Base-by-base conservation (phyloP, 2,329 filamentous ascomycete genomes). In the Camillea tinctor region DNA sequence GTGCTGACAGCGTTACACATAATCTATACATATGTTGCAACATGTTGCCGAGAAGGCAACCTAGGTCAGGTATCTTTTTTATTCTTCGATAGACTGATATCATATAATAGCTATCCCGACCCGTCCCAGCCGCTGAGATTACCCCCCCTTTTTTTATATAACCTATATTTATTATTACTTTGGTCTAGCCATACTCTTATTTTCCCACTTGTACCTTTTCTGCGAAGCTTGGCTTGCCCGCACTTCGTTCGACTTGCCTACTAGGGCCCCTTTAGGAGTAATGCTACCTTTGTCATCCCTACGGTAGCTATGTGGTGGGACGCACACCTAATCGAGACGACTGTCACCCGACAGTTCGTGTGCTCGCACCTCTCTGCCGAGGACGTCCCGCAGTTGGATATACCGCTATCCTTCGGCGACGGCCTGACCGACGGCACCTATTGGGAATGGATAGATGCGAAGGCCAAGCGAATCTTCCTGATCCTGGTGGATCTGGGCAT, bases 401-500 rank as follows among this genome's bases (percentile, higher is more conserved):
- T 79, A 49, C 85, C 85, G 8, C 77, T 91, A 52, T 84, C 80
- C 13, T 92, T 91, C 72, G 89, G 89, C 26, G 87, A 87, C 67
- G 85, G 85, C 58, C 74, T 85, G 59, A 92, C 89, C 3, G 86
- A 91, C 72, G 84, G 88, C 63, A 92, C 89, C 1, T 93, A 93
- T 72, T 87, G 89, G 79, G 89, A 92, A 71, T 92, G 89, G 88
- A 91, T 93, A 59, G 77, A 89, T 52, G 78, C 84, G 58, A 88
- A 88, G 67, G 87, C 88, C 6, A 88, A 86, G 69, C 82, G 87
- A 52, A 79, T 92, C 48, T 93, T 92, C 69, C 78, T 93, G 52
- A 87, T 91, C 48, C 78, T 93, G 23, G 80, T 86, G 57, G 89
- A 92, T 68, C 77, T 92, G 22, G 87, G 86, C 30, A 81, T 89